These are phyloP conservation scores for Aspergillus viridinutans DNA, from an alignment of 2,329 filamentous ascomycete species.

Conservation along the genomic window DNA sequence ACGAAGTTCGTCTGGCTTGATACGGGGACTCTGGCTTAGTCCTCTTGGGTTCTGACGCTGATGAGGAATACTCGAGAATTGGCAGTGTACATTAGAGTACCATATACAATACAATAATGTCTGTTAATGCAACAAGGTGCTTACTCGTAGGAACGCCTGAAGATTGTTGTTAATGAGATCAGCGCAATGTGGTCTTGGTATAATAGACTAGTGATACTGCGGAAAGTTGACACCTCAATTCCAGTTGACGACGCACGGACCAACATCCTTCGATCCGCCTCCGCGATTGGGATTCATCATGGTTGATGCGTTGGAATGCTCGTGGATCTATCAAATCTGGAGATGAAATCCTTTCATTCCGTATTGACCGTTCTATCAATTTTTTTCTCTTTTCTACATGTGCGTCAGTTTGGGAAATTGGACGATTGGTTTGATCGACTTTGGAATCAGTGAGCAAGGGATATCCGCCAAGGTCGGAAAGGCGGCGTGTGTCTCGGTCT, in stretches of 20 bases:
- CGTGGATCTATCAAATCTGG: not conserved
- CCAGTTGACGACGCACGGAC: not conserved
- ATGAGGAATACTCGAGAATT: not conserved
- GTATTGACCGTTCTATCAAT: not conserved
- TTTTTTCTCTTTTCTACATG: not conserved
- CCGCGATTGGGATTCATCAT: not conserved
- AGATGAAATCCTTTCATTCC: not conserved
- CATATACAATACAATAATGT: not conserved
- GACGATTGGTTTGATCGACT: not conserved
- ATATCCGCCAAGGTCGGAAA: not conserved
- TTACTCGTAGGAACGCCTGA: not conserved
- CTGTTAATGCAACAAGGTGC: not conserved
- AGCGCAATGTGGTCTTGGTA: not conserved
- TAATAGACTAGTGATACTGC: too few species aligned
- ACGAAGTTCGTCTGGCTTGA: not conserved
- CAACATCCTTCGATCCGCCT: not conserved
- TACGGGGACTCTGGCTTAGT: not conserved
- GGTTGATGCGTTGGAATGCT: not conserved
- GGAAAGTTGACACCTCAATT: not conserved
- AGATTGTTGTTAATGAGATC: not conserved
- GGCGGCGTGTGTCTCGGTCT: not conserved
- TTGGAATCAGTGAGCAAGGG: not conserved
- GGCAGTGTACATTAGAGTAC: not conserved
- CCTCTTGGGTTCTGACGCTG: not conserved
- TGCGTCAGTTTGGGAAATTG: not conserved